Evolutionary conservation across 192 early-diverging fungal species (phyloP), one percentile per base, ranked within the genome.

Genomic region (Neocallimastix lanati): DNA sequence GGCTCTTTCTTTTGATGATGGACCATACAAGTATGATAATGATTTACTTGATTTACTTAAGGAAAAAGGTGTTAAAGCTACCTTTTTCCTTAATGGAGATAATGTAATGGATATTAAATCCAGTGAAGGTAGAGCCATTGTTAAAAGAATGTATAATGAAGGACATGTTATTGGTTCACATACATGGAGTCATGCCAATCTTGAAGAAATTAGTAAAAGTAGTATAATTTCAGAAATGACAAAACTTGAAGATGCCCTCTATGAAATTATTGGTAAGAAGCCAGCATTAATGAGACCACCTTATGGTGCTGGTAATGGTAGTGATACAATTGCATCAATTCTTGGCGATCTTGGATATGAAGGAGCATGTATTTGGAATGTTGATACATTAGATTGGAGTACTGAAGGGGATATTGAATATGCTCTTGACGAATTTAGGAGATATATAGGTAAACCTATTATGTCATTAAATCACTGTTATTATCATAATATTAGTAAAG

Each of bases 1-100:
- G 87, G 88, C 87, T 85, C 76, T 91, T 77, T 89, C 89, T 14
- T 92, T 89, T 79, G 91, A 92, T 83, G 91, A 92, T 85, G 91
- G 91, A 9, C 91, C 91, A 21, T 87, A 86, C 28, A 78, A 80
- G 13, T 87, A 84, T 29, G 85, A 85, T 35, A 81, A 82, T 25
- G 82, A 83, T 6, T 79, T 92, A 36, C 82, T 89, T 33, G 81
- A 86, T 38, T 85, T 83, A 40, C 80, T 92, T 36, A 78, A 82
- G 18, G 29, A 82, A 15, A 77, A 87, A 30, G 86, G 86, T 16
- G 79, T 88, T 38, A 90, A 88, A 40, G 86, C 88, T 7, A 89
- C 91, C 15, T 88, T 92, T 82, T 92, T 91, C 83, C 82, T 88
- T 76, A 89, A 91, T 80, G 90, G 90, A 77, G 83, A 85, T 76